These are phyloP conservation scores for Lachnellula occidentalis DNA, from an alignment of 2,329 filamentous ascomycete species.

Conservation along the genomic window DNA sequence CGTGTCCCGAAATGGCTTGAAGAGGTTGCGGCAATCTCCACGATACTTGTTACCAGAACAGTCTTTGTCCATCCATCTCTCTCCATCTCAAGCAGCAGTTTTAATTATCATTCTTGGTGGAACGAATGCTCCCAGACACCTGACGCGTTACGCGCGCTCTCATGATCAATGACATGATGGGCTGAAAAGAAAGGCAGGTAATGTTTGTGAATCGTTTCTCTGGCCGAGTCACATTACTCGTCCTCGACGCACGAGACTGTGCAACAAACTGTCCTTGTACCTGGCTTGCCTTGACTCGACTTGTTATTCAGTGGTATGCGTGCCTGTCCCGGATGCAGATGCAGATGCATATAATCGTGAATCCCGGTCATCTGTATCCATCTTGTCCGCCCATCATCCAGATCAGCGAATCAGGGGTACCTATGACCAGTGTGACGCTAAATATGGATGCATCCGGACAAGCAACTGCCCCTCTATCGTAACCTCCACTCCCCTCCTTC, in stretches of 20 bases:
- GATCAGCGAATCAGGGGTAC: no score
- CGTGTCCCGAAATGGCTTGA: no score
- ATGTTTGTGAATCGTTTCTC: not conserved
- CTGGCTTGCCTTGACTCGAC: not conserved
- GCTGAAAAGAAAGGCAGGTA: not conserved
- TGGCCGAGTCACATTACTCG: not conserved
- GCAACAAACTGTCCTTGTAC: not conserved
- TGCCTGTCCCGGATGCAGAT: not conserved
- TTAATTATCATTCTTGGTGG: no score
- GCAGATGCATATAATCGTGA: conserved; percentile 1
- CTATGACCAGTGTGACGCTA: no score
- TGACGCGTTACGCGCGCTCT: not conserved
- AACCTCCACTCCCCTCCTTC: conserved; percentile 4
- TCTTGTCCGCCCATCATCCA: not conserved
- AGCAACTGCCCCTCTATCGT: conserved; percentile 1
- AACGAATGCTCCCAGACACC: not conserved
- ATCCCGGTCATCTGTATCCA: not conserved
- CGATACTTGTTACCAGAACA: no score
- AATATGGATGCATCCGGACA: no score
- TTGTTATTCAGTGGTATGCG: not conserved
- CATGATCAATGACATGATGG: not conserved
- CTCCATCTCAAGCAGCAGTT: no score
- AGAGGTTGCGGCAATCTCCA: no score
- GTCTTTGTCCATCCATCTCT: no score
- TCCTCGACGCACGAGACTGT: not conserved